Evolutionary conservation across 225 moss, liverwort and hornwort genomes (phyloP).

Genomic region (Sphagnum contortum): DNA sequence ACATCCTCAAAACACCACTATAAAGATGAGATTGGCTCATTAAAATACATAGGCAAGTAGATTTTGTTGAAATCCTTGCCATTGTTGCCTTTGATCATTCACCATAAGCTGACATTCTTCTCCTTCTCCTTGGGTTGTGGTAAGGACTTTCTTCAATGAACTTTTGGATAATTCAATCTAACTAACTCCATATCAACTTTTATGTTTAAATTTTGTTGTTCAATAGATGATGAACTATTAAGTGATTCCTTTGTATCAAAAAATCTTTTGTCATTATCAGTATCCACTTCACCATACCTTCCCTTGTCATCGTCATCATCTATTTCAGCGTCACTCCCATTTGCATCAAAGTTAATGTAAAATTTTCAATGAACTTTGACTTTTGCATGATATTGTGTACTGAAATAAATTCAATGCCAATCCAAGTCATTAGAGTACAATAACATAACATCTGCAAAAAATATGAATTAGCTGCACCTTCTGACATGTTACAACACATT

Average conservation of each 20-base stretch:
- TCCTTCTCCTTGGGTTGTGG: conserved; percentile 96
- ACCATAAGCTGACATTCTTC: conserved; percentile 97
- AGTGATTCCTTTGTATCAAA: conserved; percentile 84
- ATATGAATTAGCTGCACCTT: too few relatives aligned
- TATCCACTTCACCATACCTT: conserved; percentile 59
- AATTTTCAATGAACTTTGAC: too few relatives aligned
- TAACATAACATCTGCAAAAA: not conserved
- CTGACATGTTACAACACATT: too few relatives aligned
- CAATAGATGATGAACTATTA: conserved; percentile 7
- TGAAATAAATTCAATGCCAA: too few relatives aligned
- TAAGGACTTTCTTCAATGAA: conserved; percentile 56
- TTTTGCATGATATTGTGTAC: too few relatives aligned
- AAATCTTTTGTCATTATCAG: conserved; percentile 93
- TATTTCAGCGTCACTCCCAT: conserved; percentile 74
- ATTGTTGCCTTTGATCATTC: conserved; percentile 96
- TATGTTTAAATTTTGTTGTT: not conserved
- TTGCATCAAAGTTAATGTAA: too few relatives aligned
- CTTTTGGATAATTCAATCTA: conserved; percentile 79
- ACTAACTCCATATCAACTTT: conserved; percentile 70
- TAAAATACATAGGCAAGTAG: conserved; percentile 96
- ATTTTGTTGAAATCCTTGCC: conserved; percentile 99
- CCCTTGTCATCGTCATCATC: conserved; percentile 60
- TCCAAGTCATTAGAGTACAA: too few relatives aligned
- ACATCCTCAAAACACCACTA: conserved; percentile 95
- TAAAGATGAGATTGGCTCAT: conserved; percentile 95